Evolutionary conservation across 345 rosid species (phyloP).

Genomic region (Diplotaxis tenuifolia): DNA sequence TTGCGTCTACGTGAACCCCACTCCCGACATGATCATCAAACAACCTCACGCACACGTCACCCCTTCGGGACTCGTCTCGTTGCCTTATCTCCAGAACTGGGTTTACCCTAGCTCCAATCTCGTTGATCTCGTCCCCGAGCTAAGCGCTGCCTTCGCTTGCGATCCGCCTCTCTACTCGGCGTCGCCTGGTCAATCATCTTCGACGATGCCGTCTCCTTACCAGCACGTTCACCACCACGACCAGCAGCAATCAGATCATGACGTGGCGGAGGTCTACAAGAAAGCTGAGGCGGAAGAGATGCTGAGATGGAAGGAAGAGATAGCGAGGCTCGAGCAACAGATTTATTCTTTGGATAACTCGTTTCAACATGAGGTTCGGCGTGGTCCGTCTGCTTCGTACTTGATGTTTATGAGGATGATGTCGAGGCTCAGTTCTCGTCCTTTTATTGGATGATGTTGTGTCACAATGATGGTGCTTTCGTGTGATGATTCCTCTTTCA

Average conservation of each 20-base stretch:
- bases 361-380: too few relatives aligned
- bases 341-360: too few relatives aligned
- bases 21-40: constrained; percentile 92
- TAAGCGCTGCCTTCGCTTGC: constrained; percentile 55
- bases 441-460: too few relatives aligned
- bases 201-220: constrained; percentile 51
- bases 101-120: constrained; percentile 81
- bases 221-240: constrained; percentile 33
- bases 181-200: constrained; percentile 44
- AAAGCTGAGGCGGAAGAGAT: too few relatives aligned
- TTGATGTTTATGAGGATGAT: too few relatives aligned
- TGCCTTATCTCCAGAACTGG: constrained; percentile 82
- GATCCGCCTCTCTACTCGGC: constrained; percentile 93
- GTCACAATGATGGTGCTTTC: too few relatives aligned
- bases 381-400: too few relatives aligned
- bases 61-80: constrained; percentile 88
- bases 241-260: constrained; percentile 65
- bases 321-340: too few relatives aligned
- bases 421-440: too few relatives aligned
- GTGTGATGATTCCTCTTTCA: too few relatives aligned
- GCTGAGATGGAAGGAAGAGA: too few relatives aligned
- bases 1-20: constrained; percentile 86
- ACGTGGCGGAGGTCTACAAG: constrained; percentile 65
- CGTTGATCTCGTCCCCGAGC: constrained; percentile 59
- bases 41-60: too few relatives aligned